Base-by-base conservation (phyloP, 495 filamentous ascomycete genomes). In the Parachaetomium inaequale region DNA sequence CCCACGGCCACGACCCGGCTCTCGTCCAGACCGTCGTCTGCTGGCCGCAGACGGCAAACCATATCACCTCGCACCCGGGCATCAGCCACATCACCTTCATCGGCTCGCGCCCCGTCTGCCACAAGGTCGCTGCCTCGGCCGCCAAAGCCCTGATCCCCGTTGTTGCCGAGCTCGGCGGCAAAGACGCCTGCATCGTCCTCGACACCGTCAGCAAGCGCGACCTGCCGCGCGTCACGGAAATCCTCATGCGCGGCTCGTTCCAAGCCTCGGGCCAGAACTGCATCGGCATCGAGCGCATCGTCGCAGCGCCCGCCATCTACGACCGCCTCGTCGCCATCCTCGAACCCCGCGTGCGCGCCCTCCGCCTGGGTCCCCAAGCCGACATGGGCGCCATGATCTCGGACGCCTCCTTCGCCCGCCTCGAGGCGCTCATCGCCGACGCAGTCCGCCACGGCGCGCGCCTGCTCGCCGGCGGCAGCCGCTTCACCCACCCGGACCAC, bases 181-280 rank as follows among this genome's bases (percentile, higher is more conserved):
- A 99, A 74, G 94, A 99, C 74, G 90, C 95, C 14, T 86, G 89
- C n/a, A 87, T 99, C 34, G 74, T 99, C 26, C 87, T 99, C 40
- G 90, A 97, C 68, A 87, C 92, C 46, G 77, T 89, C 19, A 79
- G 76, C 28, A 77, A 77, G 60, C 26, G 67, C 52, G 86, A 92
- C 66, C 74, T 96, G 15, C 69, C 83, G 0, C 79, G 85, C 40
- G 85, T 97, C 53, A 84, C 85, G 29, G 88, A 91, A 31, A 88
- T 92, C 62, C 82, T 98, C 63, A 84, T 98, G 78, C 87, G 95
- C 55, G 94, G 93, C 45, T 88, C 89, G 34, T 99, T 98, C 79
- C 93, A 97, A 74, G 91, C 92, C 58, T 86, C 93, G n/a, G 94
- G 94, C 1, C 94, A 99, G 71, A 99, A 99, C 76, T 99, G 94